Evolutionary conservation across 2,329 filamentous ascomycete genomes (phyloP).

Genomic region (Dactylellina sp.): DNA sequence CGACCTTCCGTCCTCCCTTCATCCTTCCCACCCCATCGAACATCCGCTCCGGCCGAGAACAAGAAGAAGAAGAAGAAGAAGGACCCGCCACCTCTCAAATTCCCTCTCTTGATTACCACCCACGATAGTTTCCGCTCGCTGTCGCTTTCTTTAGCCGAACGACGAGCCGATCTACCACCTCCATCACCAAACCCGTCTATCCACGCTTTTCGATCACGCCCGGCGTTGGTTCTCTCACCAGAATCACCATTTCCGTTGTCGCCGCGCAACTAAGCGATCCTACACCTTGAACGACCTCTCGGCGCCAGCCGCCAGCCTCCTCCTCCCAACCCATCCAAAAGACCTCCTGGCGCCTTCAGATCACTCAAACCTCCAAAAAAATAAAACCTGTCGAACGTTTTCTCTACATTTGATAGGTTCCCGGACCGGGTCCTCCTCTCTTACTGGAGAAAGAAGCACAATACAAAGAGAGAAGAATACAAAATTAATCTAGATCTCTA

Average conservation of each 20-base stretch:
- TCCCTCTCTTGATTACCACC: background rate
- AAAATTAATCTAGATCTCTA: background rate
- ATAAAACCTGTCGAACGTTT: background rate
- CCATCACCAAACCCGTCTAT: background rate
- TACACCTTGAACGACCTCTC: constrained; percentile 1
- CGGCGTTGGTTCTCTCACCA: constrained; percentile 14
- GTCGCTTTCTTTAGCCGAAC: constrained; percentile 30
- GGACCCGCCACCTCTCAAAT: background rate
- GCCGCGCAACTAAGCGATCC: constrained; percentile 2
- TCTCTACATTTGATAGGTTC: background rate
- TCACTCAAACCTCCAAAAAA: too few species aligned
- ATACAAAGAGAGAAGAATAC: too few species aligned
- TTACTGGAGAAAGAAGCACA: too few species aligned
- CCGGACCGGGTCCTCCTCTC: too few species aligned
- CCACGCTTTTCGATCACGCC: background rate
- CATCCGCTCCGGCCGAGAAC: constrained; percentile 8
- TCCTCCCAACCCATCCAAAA: background rate
- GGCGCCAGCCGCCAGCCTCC: background rate
- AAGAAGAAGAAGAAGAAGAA: background rate
- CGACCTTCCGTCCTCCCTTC: background rate
- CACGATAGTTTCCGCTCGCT: constrained; percentile 6
- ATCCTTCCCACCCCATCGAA: constrained; percentile 14
- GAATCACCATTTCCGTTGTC: constrained; percentile 3
- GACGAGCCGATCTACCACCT: constrained; percentile 15
- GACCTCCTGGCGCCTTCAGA: background rate